phyloP scores from a whole-genome alignment of 1,139 yeast genomes.

The Suhomyces bolitotheri region DNA sequence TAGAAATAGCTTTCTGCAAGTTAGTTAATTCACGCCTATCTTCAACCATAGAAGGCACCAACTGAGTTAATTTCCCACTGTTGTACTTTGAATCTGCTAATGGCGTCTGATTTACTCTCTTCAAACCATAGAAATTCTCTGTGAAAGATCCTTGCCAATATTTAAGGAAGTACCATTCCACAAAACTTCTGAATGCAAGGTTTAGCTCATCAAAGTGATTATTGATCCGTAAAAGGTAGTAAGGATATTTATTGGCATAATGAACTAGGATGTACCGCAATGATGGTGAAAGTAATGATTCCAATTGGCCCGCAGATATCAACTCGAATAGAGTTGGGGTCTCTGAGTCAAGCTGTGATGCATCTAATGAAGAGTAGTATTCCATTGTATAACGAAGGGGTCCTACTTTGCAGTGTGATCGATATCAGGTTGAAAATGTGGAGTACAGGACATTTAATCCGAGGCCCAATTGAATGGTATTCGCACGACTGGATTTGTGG shows the following conservation, averaged over 20 bases:
- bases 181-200: constrained; percentile 56
- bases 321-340: constrained; percentile 84
- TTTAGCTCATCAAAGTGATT: constrained; percentile 79
- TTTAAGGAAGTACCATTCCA: constrained; percentile 72
- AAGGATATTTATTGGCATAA: constrained; percentile 79
- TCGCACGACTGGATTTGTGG: no score
- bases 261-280: constrained; percentile 76
- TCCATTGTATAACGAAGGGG: constrained; percentile 56
- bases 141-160: constrained; percentile 87
- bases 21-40: constrained; percentile 53
- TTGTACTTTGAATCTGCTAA: constrained; percentile 33
- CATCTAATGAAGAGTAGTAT: constrained; percentile 77
- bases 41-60: constrained; percentile 54
- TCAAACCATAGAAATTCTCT: constrained; percentile 89
- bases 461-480: constrained; percentile 5
- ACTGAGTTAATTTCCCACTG: constrained; percentile 36
- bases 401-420: constrained; percentile 36
- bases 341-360: constrained; percentile 70
- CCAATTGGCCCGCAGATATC: constrained; percentile 77
- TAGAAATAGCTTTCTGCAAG: constrained; percentile 57
- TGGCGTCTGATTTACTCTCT: constrained; percentile 54
- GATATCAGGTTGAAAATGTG: constrained; percentile 51
- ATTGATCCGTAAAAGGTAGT: constrained; percentile 59
- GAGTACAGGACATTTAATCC: constrained; percentile 5
- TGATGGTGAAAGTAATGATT: constrained; percentile 77